Percentiles rank a stretch among this genome's conserved stretches.
These are phyloP conservation scores for Tetrapisispora fleetii DNA, from an alignment of 805 yeast species.

Conservation along the genomic window DNA sequence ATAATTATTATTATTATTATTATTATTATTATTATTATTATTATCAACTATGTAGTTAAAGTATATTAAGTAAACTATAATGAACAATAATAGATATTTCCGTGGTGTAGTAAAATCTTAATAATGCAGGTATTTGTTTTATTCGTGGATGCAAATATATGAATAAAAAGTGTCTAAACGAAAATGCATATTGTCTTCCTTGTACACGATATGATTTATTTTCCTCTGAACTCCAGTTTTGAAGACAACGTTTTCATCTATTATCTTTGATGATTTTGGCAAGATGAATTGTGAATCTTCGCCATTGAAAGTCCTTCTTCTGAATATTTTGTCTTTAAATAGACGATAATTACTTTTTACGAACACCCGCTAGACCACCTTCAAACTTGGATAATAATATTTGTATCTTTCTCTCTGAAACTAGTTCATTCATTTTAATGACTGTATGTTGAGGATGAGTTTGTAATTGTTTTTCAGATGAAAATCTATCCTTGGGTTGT, in stretches of 20 bases:
- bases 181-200: too few species aligned
- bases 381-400: conserved; percentile 23
- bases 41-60: background rate
- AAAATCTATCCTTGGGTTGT: conserved; percentile 22
- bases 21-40: background rate
- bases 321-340: too few species aligned
- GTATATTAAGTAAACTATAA: too few species aligned
- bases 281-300: too few species aligned
- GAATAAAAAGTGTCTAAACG: background rate
- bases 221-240: too few species aligned
- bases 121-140: background rate
- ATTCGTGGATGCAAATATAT: background rate
- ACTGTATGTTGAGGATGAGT: conserved; percentile 25
- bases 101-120: background rate
- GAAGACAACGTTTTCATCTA: too few species aligned
- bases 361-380: conserved; percentile 28
- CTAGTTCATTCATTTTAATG: conserved; percentile 25
- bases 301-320: too few species aligned
- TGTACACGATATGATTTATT: too few species aligned
- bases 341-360: background rate
- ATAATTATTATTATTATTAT: background rate
- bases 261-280: too few species aligned
- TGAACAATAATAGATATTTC: background rate
- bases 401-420: conserved; percentile 18
- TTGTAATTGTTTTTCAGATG: conserved; percentile 27